Evolutionary conservation across 2,329 filamentous ascomycete genomes (phyloP), one percentile per base, ranked within the genome.

Genomic region (Nannizziopsis arthrosporioides): DNA sequence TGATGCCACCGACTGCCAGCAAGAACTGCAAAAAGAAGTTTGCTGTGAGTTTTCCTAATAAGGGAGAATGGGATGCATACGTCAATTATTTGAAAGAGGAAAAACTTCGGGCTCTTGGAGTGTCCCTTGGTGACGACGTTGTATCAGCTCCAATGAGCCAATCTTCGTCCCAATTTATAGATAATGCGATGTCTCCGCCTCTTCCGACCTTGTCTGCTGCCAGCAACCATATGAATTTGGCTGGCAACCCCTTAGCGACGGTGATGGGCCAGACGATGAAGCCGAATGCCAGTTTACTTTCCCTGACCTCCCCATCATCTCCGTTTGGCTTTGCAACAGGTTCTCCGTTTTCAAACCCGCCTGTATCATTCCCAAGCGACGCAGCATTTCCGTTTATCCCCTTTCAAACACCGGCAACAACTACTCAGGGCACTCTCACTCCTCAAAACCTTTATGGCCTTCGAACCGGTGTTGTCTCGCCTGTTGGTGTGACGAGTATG

Each of bases 91-190:
- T 96, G 32, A 81, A 85, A 56, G 92, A 98, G 68, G 87, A 90
- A 52, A 98, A 95, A 68, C 73, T 98, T 45, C 81, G 88, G 52
- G 89, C 90, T 44, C 74, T 98, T 48, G 92, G 92, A 54, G 92
- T 96, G 10, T 88, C 80, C 14, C 75, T 85, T 52, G 85, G 81
- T 32, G 80, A 83, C 42, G 85, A 92, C 44, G 78, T 80, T 9
- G 68, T 70, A 22, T 72, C 72, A 2, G 74, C 76, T 8, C 71
- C 74, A 44, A 70, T 82, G 55, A 82, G 80, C 58, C 82, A 84
- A 58, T 72, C 80, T 17, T 88, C 86, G 7, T 80, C 78, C 39
- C 81, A 85, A 55, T 85, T 86, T 60, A 8, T 85, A 4, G 76
- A 81, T 5, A 70, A 90, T 44, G 80, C 86, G 4, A 88, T 90